phyloP scores from a whole-genome alignment of 2,329 filamentous ascomycete species.

The Colletotrichum somersetense region DNA sequence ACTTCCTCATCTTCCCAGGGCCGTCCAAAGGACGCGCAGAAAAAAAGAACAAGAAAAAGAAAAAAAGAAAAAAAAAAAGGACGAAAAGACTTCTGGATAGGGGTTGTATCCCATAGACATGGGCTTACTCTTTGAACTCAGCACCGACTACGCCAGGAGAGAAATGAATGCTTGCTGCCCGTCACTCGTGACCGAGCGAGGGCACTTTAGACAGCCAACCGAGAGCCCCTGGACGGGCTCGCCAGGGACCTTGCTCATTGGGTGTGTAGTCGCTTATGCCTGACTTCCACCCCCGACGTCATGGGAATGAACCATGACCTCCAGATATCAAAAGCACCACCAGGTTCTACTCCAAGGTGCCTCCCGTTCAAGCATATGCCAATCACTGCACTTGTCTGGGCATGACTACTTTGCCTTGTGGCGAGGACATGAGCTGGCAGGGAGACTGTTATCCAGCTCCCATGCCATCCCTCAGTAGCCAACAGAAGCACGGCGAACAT shows the following conservation, averaged over 20 bases:
- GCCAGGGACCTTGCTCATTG: neutral
- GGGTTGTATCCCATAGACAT: no score
- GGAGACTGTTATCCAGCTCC: neutral
- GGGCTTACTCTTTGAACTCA: no score
- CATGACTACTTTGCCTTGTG: neutral
- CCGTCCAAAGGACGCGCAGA: neutral
- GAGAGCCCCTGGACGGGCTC: neutral
- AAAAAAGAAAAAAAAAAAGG: neutral
- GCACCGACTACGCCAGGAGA: no score
- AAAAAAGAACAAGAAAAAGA: no score
- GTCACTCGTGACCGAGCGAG: neutral
- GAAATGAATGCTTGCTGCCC: neutral
- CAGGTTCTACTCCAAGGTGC: neutral
- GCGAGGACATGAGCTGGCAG: neutral
- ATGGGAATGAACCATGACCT: neutral
- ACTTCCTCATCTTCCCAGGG: neutral
- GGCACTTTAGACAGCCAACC: neutral
- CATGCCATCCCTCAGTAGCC: neutral
- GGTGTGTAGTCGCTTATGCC: neutral
- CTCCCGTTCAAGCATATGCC: neutral
- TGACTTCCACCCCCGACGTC: neutral
- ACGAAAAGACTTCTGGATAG: no score
- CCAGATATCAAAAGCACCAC: neutral
- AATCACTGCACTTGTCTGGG: neutral
- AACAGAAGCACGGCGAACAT: no score